These are phyloP conservation scores for Adansonia grandidieri DNA, from an alignment of 441 rosid genomes.

Conservation along the genomic window DNA sequence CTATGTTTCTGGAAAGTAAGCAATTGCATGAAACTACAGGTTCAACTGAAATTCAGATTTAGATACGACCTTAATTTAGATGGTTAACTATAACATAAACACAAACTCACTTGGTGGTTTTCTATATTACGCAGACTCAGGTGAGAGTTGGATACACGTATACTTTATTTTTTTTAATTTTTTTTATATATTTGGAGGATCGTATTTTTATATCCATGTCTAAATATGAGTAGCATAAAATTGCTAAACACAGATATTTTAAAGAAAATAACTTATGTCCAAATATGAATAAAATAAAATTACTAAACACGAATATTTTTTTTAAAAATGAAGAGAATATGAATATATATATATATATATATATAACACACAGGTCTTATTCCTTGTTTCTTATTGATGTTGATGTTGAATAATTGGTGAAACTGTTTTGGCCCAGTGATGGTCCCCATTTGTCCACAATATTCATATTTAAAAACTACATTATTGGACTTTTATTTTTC, in stretches of 20 bases:
- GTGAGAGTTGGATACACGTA: no score
- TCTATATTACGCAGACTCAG: no score
- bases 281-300: no score
- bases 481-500: not conserved
- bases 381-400: not conserved
- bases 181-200: no score
- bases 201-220: no score
- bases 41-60: not conserved
- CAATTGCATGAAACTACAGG: not conserved
- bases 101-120: not conserved
- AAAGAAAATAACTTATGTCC: no score
- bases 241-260: no score
- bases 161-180: no score
- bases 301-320: no score
- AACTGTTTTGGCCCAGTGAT: not conserved
- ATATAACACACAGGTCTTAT: not conserved
- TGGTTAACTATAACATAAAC: not conserved
- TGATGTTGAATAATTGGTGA: not conserved
- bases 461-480: not conserved
- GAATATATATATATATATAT: no score
- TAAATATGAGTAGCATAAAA: no score
- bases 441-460: not conserved
- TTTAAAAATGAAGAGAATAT: no score
- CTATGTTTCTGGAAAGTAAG: constrained; percentile 62
- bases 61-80: not conserved